Evolutionary conservation across 176 grass and related monocot species (phyloP).

Genomic region (Phoenix dactylifera): DNA sequence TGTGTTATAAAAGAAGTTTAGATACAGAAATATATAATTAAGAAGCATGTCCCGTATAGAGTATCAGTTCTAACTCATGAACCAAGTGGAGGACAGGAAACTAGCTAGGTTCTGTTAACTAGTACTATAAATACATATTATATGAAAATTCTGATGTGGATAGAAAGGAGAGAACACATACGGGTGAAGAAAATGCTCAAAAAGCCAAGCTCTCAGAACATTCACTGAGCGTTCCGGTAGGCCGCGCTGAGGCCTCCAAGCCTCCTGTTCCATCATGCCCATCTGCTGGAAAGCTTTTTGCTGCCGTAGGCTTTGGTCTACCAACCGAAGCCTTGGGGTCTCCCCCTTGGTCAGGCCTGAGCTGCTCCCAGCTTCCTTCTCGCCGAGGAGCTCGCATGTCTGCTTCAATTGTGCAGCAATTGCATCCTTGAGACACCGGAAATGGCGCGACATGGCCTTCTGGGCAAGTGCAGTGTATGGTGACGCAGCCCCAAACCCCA

Average conservation of each 20-base stretch:
- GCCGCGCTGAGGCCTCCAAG: conserved; percentile 89
- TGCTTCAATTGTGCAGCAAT: conserved; percentile 57
- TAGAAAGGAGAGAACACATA: conserved; percentile 24
- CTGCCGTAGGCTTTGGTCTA: conserved; percentile 86
- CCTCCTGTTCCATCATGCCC: conserved; percentile 99
- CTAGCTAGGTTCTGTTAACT: too few species aligned
- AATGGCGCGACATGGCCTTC: conserved; percentile 99
- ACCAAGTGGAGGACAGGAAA: too few species aligned
- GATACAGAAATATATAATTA: too few species aligned
- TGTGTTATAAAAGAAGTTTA: too few species aligned
- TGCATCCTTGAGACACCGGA: conserved; percentile 95
- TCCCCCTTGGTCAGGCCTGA: conserved; percentile 88
- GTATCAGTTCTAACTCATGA: too few species aligned
- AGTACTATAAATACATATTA: too few species aligned
- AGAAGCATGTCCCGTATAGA: too few species aligned
- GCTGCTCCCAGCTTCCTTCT: conserved; percentile 72
- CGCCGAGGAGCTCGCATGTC: conserved; percentile 69
- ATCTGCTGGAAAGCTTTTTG: conserved; percentile 98
- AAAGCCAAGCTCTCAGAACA: conserved; percentile 80
- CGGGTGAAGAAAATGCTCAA: conserved; percentile 99
- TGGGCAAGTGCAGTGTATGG: conserved; percentile 95
- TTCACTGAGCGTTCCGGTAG: conserved; percentile 86
- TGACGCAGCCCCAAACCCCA: conserved; percentile 86
- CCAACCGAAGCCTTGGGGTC: conserved; percentile 71
- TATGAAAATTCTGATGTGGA: too few species aligned